Evolutionary conservation across 1,139 yeast genomes (phyloP).

Genomic region (Protomyces lactucae-debilis): DNA sequence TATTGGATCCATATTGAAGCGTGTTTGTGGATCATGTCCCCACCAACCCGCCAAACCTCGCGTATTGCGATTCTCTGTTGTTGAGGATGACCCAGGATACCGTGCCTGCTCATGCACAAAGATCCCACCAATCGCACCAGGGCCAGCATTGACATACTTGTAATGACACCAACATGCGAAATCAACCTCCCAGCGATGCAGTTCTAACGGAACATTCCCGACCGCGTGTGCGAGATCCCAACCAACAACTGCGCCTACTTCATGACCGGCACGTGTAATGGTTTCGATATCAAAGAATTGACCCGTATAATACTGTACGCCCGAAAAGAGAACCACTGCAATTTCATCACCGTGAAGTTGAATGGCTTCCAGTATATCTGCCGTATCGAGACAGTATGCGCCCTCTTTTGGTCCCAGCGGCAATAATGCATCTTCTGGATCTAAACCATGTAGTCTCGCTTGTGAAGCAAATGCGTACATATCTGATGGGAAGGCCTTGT

Average conservation of each 20-base stretch:
- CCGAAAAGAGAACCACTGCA: slow-evolving; percentile 76
- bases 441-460: slow-evolving; percentile 57
- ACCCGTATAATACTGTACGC: slow-evolving; percentile 89
- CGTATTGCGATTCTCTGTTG: slow-evolving; percentile 33
- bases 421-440: slow-evolving; percentile 56
- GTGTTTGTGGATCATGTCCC: slow-evolving; percentile 69
- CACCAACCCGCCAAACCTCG: slow-evolving; percentile 96
- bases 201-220: slow-evolving; percentile 69
- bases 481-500: slow-evolving; percentile 87
- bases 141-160: slow-evolving; percentile 86
- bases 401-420: slow-evolving; percentile 58
- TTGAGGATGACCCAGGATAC: slow-evolving; percentile 36
- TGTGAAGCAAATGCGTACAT: slow-evolving; percentile 76
- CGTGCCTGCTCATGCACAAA: slow-evolving; percentile 53
- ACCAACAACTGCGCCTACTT: slow-evolving; percentile 60
- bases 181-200: slow-evolving; percentile 87
- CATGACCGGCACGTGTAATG: slow-evolving; percentile 61
- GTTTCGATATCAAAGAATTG: slow-evolving; percentile 68
- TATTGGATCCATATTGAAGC: slow-evolving; percentile 74
- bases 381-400: slow-evolving; percentile 55
- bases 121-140: slow-evolving; percentile 84
- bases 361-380: slow-evolving; percentile 56
- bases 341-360: slow-evolving; percentile 57
- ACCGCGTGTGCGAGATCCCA: slow-evolving; percentile 97
- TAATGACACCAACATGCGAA: slow-evolving; percentile 95